phyloP scores from a whole-genome alignment of 768 basidiomycete species.

The Coprinellus aureogranulatus region DNA sequence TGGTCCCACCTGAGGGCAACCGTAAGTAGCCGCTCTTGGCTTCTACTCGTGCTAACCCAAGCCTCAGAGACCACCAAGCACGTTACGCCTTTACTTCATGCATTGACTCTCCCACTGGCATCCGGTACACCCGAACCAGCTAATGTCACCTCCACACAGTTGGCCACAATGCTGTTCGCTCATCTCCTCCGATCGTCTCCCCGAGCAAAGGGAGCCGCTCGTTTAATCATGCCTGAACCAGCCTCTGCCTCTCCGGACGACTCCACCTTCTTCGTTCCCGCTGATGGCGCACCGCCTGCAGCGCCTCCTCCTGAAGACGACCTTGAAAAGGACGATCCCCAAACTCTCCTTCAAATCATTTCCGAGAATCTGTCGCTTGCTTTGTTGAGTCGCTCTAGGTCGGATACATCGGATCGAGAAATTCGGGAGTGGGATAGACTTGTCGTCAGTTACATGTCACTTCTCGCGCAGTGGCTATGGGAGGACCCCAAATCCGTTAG shows the following conservation, averaged over 20 bases:
- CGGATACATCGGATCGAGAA: constrained; percentile 66
- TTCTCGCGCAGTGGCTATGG: constrained; percentile 94
- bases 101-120: constrained; percentile 62
- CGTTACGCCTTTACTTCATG: constrained; percentile 66
- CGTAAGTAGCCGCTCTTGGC: constrained; percentile 20
- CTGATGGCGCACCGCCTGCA: constrained; percentile 52
- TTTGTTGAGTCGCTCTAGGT: constrained; percentile 70
- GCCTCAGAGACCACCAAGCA: constrained; percentile 36
- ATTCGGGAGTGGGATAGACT: constrained; percentile 88
- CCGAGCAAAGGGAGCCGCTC: constrained; percentile 61
- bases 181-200: constrained; percentile 72
- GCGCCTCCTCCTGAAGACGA: constrained; percentile 29
- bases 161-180: constrained; percentile 76
- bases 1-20: constrained; percentile 61
- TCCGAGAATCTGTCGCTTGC: constrained; percentile 89
- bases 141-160: constrained; percentile 62
- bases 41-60: constrained; percentile 16
- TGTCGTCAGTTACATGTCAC: constrained; percentile 78
- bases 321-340: constrained; percentile 62
- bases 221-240: constrained; percentile 57
- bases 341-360: constrained; percentile 78
- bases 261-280: constrained; percentile 71
- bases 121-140: constrained; percentile 49
- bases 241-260: constrained; percentile 28
- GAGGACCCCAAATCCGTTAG: constrained; percentile 86